Conservation (phyloP, 2,329 filamentous ascomycete species). For the Hypoxylon sp. region DNA sequence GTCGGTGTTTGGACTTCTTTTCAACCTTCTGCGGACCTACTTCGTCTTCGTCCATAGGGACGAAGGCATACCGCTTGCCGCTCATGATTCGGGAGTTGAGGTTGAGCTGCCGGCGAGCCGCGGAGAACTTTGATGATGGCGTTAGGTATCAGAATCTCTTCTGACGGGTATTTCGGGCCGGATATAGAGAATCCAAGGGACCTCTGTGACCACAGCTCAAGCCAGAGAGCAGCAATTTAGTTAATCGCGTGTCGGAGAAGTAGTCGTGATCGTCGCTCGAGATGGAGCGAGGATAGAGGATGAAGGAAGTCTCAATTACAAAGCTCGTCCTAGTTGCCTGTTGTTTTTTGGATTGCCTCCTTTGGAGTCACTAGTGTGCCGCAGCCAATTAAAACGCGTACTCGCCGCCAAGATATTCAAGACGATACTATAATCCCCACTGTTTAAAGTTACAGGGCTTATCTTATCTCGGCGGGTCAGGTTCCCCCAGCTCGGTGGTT, state of each 20-base stretch:
- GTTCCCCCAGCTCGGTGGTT: constrained; percentile 35
- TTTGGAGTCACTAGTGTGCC: constrained; percentile 17
- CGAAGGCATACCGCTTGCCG: constrained; percentile 75
- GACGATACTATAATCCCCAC: constrained; percentile 7
- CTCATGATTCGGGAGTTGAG: constrained; percentile 57
- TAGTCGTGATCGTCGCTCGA: background rate
- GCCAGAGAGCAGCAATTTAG: background rate
- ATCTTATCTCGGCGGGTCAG: constrained; percentile 49
- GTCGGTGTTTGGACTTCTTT: constrained; percentile 60
- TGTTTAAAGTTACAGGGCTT: constrained; percentile 46
- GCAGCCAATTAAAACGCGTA: constrained; percentile 38
- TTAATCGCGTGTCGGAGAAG: background rate
- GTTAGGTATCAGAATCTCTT: background rate
- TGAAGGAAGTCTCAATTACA: constrained; percentile 11
- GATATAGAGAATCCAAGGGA: background rate
- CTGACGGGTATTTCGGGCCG: background rate
- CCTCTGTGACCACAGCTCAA: background rate
- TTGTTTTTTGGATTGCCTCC: constrained; percentile 33
- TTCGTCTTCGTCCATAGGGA: constrained; percentile 77
- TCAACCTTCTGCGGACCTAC: constrained; percentile 68
- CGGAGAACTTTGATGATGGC: constrained; percentile 1
- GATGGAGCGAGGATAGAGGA: constrained; percentile 6
- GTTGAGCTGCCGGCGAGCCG: background rate
- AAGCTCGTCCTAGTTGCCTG: constrained; percentile 11
- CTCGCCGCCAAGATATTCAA: constrained; percentile 22